Conservation (phyloP, 2,329 filamentous ascomycete genomes). For the Cryphonectria radicalis region DNA sequence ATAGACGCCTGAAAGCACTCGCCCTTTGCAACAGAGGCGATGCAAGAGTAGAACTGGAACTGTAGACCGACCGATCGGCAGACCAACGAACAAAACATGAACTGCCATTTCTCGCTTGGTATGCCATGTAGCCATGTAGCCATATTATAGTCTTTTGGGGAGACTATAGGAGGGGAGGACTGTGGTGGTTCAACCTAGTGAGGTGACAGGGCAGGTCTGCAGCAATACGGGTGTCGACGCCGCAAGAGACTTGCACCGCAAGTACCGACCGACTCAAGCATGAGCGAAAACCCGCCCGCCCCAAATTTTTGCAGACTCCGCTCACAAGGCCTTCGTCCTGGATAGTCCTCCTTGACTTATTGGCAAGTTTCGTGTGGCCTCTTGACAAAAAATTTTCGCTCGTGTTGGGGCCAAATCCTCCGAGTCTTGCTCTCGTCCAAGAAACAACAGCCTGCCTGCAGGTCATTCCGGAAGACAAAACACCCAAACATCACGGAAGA, state of each 20-base stretch:
- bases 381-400: slow-evolving; percentile 25
- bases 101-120: background rate
- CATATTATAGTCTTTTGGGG: background rate
- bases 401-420: slow-evolving; percentile 9
- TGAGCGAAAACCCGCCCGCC: slow-evolving; percentile 27
- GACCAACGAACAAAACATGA: background rate
- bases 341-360: slow-evolving; percentile 14
- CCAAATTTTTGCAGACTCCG: slow-evolving; percentile 30
- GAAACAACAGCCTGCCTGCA: background rate
- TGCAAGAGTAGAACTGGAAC: background rate
- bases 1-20: background rate
- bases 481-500: background rate
- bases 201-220: slow-evolving; percentile 18
- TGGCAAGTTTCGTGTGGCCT: slow-evolving; percentile 23
- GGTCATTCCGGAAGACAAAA: background rate
- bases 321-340: slow-evolving; percentile 23
- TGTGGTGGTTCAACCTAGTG: background rate
- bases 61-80: background rate
- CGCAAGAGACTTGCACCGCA: slow-evolving; percentile 20
- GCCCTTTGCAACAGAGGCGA: background rate
- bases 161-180: background rate
- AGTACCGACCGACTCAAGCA: slow-evolving; percentile 22
- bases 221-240: slow-evolving; percentile 22
- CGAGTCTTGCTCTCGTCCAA: slow-evolving; percentile 7
- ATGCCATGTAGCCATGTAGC: background rate